Conservation (phyloP, 192 early-diverging fungal species). For the Allomyces arbusculus region DNA sequence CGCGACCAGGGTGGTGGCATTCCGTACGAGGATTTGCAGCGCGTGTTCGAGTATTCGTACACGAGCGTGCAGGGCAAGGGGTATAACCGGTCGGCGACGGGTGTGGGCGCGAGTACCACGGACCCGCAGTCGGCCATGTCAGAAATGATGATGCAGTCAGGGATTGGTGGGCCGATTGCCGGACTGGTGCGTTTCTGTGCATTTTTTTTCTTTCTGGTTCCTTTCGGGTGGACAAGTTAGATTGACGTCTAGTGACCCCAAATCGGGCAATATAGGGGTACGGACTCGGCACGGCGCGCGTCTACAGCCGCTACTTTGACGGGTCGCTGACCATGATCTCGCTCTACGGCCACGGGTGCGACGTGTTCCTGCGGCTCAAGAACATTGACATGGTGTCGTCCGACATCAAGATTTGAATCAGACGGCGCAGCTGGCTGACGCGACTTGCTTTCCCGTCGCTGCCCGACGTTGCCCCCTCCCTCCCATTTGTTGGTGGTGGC, state of each 20-base stretch:
- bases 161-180: constrained; percentile 83
- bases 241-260: background rate
- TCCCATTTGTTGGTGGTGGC: too few species aligned
- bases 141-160: constrained; percentile 62
- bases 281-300: constrained; percentile 67
- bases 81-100: too few species aligned
- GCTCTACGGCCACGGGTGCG: constrained; percentile 73
- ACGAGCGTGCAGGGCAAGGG: constrained; percentile 45
- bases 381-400: constrained; percentile 51
- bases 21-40: constrained; percentile 41
- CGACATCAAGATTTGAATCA: constrained; percentile 24
- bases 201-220: constrained; percentile 3
- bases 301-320: constrained; percentile 86
- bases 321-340: constrained; percentile 66
- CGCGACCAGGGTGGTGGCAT: constrained; percentile 87
- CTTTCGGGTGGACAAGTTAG: background rate
- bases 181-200: constrained; percentile 1
- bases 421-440: constrained; percentile 45
- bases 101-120: constrained; percentile 24
- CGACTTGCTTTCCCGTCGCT: too few species aligned
- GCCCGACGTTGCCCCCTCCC: too few species aligned
- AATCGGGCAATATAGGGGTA: constrained; percentile 29
- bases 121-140: constrained; percentile 8
- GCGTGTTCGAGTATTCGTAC: constrained; percentile 82
- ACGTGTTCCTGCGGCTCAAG: constrained; percentile 72